Conservation (phyloP, 139 green algal species). For the Zygnema cylindricum region DNA sequence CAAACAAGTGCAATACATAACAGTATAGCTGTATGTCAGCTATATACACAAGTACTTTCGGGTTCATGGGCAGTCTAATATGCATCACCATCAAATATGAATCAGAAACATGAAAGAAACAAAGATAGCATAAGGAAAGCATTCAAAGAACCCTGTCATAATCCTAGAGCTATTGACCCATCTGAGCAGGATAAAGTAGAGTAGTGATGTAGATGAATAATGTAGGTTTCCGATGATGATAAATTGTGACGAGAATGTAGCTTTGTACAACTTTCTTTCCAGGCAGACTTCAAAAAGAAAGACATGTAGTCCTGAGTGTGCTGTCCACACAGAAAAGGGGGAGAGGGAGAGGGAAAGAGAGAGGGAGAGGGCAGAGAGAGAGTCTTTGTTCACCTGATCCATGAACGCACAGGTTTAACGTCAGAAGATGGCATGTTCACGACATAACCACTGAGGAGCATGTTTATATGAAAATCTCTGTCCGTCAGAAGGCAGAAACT, state of each 20-base stretch:
- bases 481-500: constrained; percentile 56
- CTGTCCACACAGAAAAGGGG: background rate
- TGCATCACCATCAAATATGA: background rate
- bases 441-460: constrained; percentile 53
- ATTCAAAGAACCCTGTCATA: too few relatives aligned
- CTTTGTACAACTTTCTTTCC: background rate
- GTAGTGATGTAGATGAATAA: background rate
- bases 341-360: constrained; percentile 8
- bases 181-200: background rate
- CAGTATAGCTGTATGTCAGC: background rate
- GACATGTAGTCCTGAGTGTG: background rate
- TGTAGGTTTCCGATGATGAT: background rate
- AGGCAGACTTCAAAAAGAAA: background rate
- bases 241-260: background rate
- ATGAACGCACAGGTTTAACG: constrained; percentile 12
- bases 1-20: background rate
- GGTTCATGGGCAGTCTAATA: background rate
- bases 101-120: background rate
- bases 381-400: constrained; percentile 29
- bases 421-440: background rate
- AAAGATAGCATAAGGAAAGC: background rate
- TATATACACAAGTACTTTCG: background rate
- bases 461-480: constrained; percentile 55
- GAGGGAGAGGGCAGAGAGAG: background rate
- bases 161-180: too few relatives aligned